Evolutionary conservation across 768 basidiomycete species (phyloP).

Genomic region (Suillus cothurnatus): DNA sequence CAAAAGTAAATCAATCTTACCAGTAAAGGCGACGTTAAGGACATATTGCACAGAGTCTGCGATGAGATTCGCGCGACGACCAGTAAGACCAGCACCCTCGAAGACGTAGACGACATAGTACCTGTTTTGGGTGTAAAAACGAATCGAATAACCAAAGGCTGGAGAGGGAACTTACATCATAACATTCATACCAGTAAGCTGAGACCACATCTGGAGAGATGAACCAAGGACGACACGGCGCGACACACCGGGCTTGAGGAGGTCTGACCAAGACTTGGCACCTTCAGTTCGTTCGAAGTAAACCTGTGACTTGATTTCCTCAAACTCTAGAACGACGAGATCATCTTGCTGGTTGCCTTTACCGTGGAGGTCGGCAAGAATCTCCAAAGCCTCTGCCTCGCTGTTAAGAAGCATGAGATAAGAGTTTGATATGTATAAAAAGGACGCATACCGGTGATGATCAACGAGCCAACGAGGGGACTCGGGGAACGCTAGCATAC

Average conservation of each 20-base stretch:
- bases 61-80: slow-evolving; percentile 72
- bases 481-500: slow-evolving; percentile 71
- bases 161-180: slow-evolving; percentile 58
- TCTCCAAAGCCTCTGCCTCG: slow-evolving; percentile 62
- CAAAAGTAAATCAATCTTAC: slow-evolving; percentile 17
- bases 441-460: slow-evolving; percentile 45
- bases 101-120: slow-evolving; percentile 64
- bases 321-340: slow-evolving; percentile 69
- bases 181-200: slow-evolving; percentile 76
- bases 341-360: slow-evolving; percentile 56
- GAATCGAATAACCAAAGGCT: background rate
- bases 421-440: background rate
- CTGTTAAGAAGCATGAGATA: slow-evolving; percentile 13
- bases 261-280: slow-evolving; percentile 68
- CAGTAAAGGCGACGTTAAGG: slow-evolving; percentile 42
- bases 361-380: slow-evolving; percentile 75
- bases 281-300: slow-evolving; percentile 68
- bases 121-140: slow-evolving; percentile 6
- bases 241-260: slow-evolving; percentile 65
- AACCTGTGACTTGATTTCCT: slow-evolving; percentile 61
- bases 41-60: slow-evolving; percentile 67
- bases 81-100: slow-evolving; percentile 76
- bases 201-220: slow-evolving; percentile 81
- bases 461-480: slow-evolving; percentile 76
- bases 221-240: slow-evolving; percentile 72